These are phyloP conservation scores for Alternaria incomplexa DNA, from an alignment of 2,329 filamentous ascomycete genomes.

Conservation along the genomic window DNA sequence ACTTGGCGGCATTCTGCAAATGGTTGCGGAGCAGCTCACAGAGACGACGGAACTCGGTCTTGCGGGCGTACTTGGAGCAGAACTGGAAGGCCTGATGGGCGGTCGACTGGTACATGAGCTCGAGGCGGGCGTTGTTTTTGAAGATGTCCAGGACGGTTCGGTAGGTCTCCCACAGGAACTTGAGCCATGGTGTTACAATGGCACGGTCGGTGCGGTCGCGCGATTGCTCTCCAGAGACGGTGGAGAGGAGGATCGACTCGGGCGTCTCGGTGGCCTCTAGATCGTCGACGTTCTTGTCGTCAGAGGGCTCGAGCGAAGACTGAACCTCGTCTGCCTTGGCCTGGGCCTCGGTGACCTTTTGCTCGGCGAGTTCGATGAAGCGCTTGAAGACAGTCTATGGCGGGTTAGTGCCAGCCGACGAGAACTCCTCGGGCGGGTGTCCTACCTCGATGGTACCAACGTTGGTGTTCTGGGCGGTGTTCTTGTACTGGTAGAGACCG, in stretches of 20 bases:
- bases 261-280: conserved; percentile 96
- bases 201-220: conserved; percentile 96
- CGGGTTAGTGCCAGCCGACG: conserved; percentile 14
- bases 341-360: conserved; percentile 95
- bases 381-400: conserved; percentile 81
- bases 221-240: conserved; percentile 96
- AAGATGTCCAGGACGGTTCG: conserved; percentile 97
- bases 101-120: conserved; percentile 98
- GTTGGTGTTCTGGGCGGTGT: conserved; percentile 98
- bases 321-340: conserved; percentile 95
- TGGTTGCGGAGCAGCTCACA: conserved; percentile 98
- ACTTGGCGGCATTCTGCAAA: conserved; percentile 98
- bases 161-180: conserved; percentile 99
- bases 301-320: conserved; percentile 78
- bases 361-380: conserved; percentile 96
- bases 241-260: conserved; percentile 96
- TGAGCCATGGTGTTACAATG: conserved; percentile 98
- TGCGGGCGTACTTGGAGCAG: conserved; percentile 96
- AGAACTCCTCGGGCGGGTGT: not conserved
- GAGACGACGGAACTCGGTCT: conserved; percentile 98
- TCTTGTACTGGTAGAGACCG: conserved; percentile 99
- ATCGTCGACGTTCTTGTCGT: conserved; percentile 83
- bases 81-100: conserved; percentile 99
- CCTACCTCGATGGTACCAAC: conserved; percentile 93
- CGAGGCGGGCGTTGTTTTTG: conserved; percentile 96